phyloP scores from a whole-genome alignment of 75 land plant species.

The Ceratopteris richardii region DNA sequence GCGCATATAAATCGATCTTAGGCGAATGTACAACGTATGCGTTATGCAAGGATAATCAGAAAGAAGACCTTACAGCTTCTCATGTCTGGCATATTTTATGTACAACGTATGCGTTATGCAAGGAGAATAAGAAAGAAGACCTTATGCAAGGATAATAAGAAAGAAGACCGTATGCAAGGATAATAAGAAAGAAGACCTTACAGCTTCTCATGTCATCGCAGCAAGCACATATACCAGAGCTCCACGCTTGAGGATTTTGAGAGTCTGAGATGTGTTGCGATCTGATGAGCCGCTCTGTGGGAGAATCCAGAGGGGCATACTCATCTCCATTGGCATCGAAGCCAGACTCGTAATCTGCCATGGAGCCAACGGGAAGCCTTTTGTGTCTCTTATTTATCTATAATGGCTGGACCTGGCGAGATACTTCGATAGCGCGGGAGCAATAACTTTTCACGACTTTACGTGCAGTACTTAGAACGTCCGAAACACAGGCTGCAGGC shows the following conservation, averaged over 20 bases:
- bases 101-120: background rate
- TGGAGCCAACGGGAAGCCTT: too few species aligned
- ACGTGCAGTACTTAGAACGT: too few species aligned
- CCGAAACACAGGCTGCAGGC: too few species aligned
- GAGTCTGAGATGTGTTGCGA: background rate
- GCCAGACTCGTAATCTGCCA: too few species aligned
- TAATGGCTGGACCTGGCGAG: too few species aligned
- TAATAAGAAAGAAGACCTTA: constrained; percentile 20
- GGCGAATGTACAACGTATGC: too few species aligned
- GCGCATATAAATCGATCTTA: too few species aligned
- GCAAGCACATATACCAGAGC: constrained; percentile 92
- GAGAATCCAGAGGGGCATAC: constrained; percentile 2
- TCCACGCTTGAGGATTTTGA: constrained; percentile 41
- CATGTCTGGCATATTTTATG: too few species aligned
- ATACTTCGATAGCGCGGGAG: too few species aligned
- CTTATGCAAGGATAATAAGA: constrained; percentile 17
- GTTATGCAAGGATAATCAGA: constrained; percentile 1
- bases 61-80: constrained; percentile 54
- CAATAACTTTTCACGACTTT: too few species aligned
- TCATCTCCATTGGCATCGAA: constrained; percentile 1
- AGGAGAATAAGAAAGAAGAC: background rate
- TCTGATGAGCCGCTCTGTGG: background rate
- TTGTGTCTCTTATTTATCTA: too few species aligned
- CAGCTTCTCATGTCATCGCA: constrained; percentile 84
- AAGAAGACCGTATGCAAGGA: background rate